Conservation (phyloP, 495 filamentous ascomycete species). For the Schizothecium vesticola region DNA sequence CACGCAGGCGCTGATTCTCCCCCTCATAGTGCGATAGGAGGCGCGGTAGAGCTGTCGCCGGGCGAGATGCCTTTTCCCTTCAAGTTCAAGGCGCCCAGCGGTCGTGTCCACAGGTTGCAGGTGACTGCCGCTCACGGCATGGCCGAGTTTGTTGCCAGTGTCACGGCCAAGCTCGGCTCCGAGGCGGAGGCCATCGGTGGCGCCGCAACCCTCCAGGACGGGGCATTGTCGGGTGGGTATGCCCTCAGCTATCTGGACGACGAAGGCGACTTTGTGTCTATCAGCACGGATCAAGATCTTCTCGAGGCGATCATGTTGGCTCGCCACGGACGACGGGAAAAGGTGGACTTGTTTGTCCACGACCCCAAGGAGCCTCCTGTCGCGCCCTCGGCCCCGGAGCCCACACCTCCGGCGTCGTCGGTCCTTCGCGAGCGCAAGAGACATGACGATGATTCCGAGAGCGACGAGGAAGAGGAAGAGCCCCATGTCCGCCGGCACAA, state of each 20-base stretch:
- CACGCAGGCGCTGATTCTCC: slow-evolving; percentile 80
- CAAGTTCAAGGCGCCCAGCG: slow-evolving; percentile 98
- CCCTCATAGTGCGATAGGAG: slow-evolving; percentile 53
- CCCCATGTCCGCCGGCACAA: slow-evolving; percentile 39
- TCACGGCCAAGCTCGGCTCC: slow-evolving; percentile 79
- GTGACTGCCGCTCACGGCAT: slow-evolving; percentile 76
- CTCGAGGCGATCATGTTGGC: slow-evolving; percentile 84
- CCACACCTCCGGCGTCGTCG: slow-evolving; percentile 51
- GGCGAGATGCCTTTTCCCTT: slow-evolving; percentile 84
- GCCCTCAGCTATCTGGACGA: slow-evolving; percentile 96
- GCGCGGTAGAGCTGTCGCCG: slow-evolving; percentile 37
- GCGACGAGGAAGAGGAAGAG: slow-evolving; percentile 55
- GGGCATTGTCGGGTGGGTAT: slow-evolving; percentile 73
- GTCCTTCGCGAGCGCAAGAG: slow-evolving; percentile 55
- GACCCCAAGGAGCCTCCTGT: slow-evolving; percentile 83
- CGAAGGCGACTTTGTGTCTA: slow-evolving; percentile 94
- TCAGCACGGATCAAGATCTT: slow-evolving; percentile 92
- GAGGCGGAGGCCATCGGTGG: slow-evolving; percentile 87
- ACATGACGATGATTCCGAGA: slow-evolving; percentile 41
- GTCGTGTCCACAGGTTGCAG: slow-evolving; percentile 88
- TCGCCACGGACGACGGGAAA: slow-evolving; percentile 69
- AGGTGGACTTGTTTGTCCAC: slow-evolving; percentile 96
- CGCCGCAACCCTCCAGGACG: slow-evolving; percentile 66
- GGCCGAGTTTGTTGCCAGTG: slow-evolving; percentile 69
- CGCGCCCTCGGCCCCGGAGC: slow-evolving; percentile 60